Percentiles rank a stretch among this genome's conserved stretches.
These are phyloP conservation scores for Nelumbo lutea DNA, from an alignment of 164 flowering plant genomes.

Conservation along the genomic window DNA sequence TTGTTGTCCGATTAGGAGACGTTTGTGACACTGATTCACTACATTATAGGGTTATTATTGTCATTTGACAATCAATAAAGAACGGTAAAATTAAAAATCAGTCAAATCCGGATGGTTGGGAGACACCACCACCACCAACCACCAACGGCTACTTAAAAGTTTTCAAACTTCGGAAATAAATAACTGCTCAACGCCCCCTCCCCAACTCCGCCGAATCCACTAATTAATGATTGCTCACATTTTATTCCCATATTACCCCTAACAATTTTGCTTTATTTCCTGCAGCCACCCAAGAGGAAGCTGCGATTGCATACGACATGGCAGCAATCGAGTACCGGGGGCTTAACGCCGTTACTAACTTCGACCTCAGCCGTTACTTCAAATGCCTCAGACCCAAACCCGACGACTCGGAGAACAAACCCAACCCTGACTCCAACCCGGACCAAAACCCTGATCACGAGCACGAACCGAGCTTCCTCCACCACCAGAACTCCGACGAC, in stretches of 20 bases:
- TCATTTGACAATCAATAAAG: no score
- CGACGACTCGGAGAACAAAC: conserved; percentile 8
- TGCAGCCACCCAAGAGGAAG: conserved; percentile 69
- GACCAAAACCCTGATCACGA: conserved; percentile 19
- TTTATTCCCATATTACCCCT: conserved; percentile 7
- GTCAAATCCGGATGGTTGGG: conserved; percentile 12
- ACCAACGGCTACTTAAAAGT: conserved; percentile 23
- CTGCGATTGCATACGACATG: conserved; percentile 55
- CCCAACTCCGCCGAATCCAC: conserved; percentile 12
- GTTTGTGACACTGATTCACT: no score
- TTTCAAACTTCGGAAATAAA: background rate
- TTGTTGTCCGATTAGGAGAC: no score
- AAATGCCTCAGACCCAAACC: conserved; percentile 51
- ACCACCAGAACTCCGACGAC: conserved; percentile 3
- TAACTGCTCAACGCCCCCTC: conserved; percentile 19
- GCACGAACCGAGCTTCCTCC: conserved; percentile 11
- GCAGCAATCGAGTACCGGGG: conserved; percentile 58
- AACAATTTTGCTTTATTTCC: background rate
- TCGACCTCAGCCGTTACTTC: conserved; percentile 71
- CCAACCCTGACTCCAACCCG: conserved; percentile 10
- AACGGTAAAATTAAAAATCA: background rate
- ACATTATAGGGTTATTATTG: no score
- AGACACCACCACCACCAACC: conserved; percentile 22
- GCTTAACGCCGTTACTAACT: conserved; percentile 50
- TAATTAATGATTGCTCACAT: background rate